phyloP scores from a whole-genome alignment of 768 basidiomycete species.

The Neoboletus subvelutipes region DNA sequence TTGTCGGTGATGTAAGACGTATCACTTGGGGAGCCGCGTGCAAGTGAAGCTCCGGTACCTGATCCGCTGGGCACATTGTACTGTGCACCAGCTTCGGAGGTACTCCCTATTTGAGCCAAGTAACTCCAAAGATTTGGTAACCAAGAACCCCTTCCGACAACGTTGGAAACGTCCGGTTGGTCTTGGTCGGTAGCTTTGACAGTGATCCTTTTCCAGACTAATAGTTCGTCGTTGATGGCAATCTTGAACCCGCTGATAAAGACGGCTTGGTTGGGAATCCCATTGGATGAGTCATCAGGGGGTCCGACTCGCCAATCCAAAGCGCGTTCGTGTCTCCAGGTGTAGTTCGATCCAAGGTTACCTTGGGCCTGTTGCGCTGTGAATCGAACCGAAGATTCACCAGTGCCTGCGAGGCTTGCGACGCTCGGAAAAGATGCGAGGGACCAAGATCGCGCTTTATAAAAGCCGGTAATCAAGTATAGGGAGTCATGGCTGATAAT shows the following conservation, averaged over 20 bases:
- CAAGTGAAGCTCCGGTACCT: not conserved
- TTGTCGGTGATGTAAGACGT: not conserved
- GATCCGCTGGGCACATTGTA: not conserved
- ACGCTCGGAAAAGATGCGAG: not conserved
- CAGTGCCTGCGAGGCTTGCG: not conserved
- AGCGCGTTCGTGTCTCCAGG: not conserved
- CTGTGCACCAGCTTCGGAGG: not conserved
- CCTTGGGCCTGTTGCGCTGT: no score
- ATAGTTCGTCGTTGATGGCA: not conserved
- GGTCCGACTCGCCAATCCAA: not conserved
- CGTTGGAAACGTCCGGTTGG: not conserved
- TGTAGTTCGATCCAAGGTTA: not conserved
- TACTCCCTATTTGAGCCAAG: not conserved
- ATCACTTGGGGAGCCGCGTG: not conserved
- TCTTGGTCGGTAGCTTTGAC: not conserved
- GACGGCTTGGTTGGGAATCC: not conserved
- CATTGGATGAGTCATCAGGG: not conserved
- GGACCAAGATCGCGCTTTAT: not conserved
- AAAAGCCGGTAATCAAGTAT: not conserved
- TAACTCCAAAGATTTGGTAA: not conserved
- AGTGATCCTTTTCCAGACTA: not conserved
- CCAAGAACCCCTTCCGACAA: not conserved
- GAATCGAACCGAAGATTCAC: not conserved
- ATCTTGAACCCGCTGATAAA: not conserved
- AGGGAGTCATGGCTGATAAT: not conserved